Base-by-base conservation (phyloP, 1,139 yeast genomes). In the Saccharomycopsis crataegensis region DNA sequence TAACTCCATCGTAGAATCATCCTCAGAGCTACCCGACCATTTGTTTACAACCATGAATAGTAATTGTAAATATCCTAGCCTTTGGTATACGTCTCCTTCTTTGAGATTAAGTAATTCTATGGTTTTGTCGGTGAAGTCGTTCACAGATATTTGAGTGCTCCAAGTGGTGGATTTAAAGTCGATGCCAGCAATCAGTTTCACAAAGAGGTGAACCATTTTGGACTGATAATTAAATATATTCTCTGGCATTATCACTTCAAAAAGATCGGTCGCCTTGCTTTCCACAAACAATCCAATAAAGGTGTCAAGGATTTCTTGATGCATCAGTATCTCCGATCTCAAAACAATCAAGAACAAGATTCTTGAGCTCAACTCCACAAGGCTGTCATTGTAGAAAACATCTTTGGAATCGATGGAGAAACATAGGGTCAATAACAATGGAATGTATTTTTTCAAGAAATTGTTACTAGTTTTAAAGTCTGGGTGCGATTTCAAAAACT, bases 31-130 rank as follows among this genome's bases (percentile, higher is more conserved):
- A 1, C 46, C 6, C 4, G 58, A 54, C 75, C 77, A 75, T 64
- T 81, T 81, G 65, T 88, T 88, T n/a, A 78, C 68, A 31, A 83
- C 56, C 37, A 87, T 64, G 2, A 87, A 71, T 17, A 86, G 62
- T 16, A 78, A 66, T 61, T 86, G 82, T 48, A 86, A 70, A 60
- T 84, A 83, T 1, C 81, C 80, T 22, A 83, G 67, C 60, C 81
- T 75, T 44, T 72, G 65, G 48, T 70, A 71, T 2, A 51, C 31
- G 11, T 43, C 44, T 8, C 32, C 28, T 37, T 38, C 32, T 8
- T 31, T 22, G 12, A 22, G 8, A 31, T 12, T 12, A 12, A 3
- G n/a, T 14, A 48, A 11, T 9, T 16, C 12, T 17, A 32, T 45
- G 4, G 42, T 17, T 9, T 14, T 16, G 14, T 46, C 22, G 12